Evolutionary conservation across 164 flowering plant genomes (phyloP), one percentile per base, ranked within the genome.

Genomic region (Sedum album): DNA sequence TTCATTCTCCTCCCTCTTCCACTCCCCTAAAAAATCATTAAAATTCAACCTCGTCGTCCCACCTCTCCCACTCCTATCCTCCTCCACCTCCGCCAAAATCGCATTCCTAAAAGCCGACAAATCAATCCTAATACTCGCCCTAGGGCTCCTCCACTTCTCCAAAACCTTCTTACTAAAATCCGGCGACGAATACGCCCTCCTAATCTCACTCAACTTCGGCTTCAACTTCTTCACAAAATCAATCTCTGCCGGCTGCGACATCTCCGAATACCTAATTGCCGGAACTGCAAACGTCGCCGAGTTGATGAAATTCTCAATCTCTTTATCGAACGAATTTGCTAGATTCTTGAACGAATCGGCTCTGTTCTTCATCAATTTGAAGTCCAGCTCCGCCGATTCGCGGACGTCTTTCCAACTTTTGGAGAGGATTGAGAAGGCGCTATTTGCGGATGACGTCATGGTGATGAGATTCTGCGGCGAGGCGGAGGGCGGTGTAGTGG

Each of bases 321-420:
- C n/a, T n/a, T n/a, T n/a, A n/a, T n/a, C n/a, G n/a, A n/a, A n/a
- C n/a, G n/a, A n/a, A n/a, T n/a, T n/a, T n/a, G n/a, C n/a, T n/a
- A n/a, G n/a, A n/a, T n/a, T n/a, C n/a, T n/a, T n/a, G n/a, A n/a
- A n/a, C n/a, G n/a, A n/a, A n/a, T n/a, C n/a, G n/a, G n/a, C n/a
- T n/a, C n/a, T n/a, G n/a, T n/a, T n/a, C n/a, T n/a, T n/a, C n/a
- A n/a, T n/a, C n/a, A n/a, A n/a, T n/a, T 79, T 86, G 51, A 88
- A 70, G 71, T 86, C 93, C 13, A 85, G 84, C 41, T 81, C 90
- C 2, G 90, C 88, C 26, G 87, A 85, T 78, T 87, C 84, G 9
- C 80, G 80, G 30, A 88, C 91, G 70, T 83, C 90, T 38, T 80
- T 73, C 96, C 88, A 87, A 0, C 92, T 86, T 36, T 73, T 80